These are phyloP conservation scores for Galerina marginata DNA, from an alignment of 768 basidiomycete species.

Conservation along the genomic window DNA sequence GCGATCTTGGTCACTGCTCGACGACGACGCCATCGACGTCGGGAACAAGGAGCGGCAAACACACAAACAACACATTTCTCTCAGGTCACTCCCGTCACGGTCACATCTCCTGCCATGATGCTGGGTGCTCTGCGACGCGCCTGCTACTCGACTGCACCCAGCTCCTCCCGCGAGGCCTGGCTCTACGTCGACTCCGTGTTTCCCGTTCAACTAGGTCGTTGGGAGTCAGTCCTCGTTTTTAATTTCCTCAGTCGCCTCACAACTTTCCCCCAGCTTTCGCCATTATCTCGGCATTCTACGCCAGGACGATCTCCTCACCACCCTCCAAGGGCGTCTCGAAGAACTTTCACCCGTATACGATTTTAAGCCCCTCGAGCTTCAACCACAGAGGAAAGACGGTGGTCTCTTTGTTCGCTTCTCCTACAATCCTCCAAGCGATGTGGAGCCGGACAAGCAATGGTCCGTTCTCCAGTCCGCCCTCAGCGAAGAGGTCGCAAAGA, in stretches of 20 bases:
- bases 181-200: constrained; percentile 82
- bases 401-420: constrained; percentile 83
- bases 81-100: constrained; percentile 18
- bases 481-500: constrained; percentile 44
- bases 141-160: constrained; percentile 17
- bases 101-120: constrained; percentile 23
- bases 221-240: constrained; percentile 62
- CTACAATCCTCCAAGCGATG: constrained; percentile 41
- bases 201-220: constrained; percentile 69
- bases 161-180: constrained; percentile 51
- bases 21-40: constrained; percentile 42
- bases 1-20: constrained; percentile 32
- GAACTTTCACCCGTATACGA: constrained; percentile 52
- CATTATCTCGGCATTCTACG: constrained; percentile 66
- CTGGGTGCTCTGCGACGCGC: constrained; percentile 13
- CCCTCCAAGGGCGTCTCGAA: constrained; percentile 54
- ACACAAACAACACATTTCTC: constrained; percentile 17
- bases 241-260: constrained; percentile 10
- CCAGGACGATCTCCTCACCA: constrained; percentile 58
- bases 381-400: constrained; percentile 79
- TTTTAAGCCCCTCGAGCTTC: constrained; percentile 66
- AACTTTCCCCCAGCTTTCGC: constrained; percentile 55
- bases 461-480: constrained; percentile 56
- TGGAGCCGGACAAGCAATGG: constrained; percentile 33
- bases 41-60: constrained; percentile 28